Evolutionary conservation across 1,139 yeast species (phyloP), one percentile per base, ranked within the genome.

Genomic region (Pichia sp.): DNA sequence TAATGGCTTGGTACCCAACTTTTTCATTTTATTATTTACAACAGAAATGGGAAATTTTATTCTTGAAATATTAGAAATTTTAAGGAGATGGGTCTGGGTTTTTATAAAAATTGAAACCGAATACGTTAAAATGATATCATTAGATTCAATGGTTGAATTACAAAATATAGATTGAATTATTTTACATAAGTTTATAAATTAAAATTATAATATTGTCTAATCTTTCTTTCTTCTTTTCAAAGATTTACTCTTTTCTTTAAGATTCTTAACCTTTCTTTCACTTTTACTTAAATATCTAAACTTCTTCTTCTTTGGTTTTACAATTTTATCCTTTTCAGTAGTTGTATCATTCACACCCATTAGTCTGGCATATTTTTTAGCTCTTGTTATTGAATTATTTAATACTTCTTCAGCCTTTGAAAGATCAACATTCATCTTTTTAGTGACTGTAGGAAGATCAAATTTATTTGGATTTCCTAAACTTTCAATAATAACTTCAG

Each of bases 11-110:
- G 9, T 39, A 42, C 48, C 53, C 30, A 43, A 46, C 43, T 40
- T 56, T 28, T 50, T 53, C 3, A 51, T 58, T 38, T 45, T 62
- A 4, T 69, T 79, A 30, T 78, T 73, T 56, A 76, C 81, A 30
- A 66, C 71, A 35, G 86, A 80, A 55, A 66, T 74, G 29, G 94
- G 92, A 1, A 73, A 77, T 56, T 81, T 83, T 52, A 62, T 74
- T 7, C 66, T 87, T 46, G 95, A 90, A 59, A 59, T 78, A 8
- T 66, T 89, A 47, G 98, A 92, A 64, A 73, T 92, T 9, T 58
- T 81, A 9, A 75, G 98, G 66, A 74, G 98, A 58, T 87, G 92
- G 80, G 67, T 88, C 51, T 92, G 98, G 98, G 79, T 90, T 46
- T 78, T 87, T 57, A 71, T 90, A 61, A 83, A 94, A 63, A 69